These are phyloP conservation scores for Nicotiana otophora DNA, from an alignment of 257 asterid species.

Conservation along the genomic window DNA sequence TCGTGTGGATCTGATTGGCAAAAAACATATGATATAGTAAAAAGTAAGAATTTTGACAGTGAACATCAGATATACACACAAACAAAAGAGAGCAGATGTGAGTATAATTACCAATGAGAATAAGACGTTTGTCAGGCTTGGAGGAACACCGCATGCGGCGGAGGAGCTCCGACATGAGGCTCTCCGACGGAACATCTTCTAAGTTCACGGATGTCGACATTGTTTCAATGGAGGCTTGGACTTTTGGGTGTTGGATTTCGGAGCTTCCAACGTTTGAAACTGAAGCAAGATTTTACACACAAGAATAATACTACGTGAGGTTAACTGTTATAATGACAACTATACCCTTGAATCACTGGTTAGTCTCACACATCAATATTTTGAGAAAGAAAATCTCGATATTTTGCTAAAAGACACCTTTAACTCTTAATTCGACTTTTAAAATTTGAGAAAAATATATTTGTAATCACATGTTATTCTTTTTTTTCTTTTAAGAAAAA, in stretches of 20 bases:
- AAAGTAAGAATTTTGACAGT: background rate
- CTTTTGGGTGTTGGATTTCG: background rate
- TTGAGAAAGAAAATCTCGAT: too few species aligned
- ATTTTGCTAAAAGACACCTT: background rate
- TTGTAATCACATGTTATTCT: background rate
- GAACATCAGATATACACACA: background rate
- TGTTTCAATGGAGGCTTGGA: too few species aligned
- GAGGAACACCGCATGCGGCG: constrained; percentile 70
- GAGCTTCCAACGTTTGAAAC: background rate
- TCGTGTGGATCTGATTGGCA: background rate
- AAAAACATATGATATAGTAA: background rate
- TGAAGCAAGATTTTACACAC: background rate
- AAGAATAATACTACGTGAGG: background rate
- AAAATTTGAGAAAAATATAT: background rate
- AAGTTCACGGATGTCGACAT: constrained; percentile 20
- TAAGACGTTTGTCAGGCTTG: constrained; percentile 90
- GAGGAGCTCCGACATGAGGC: constrained; percentile 82
- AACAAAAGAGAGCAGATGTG: too few species aligned
- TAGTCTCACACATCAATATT: background rate
- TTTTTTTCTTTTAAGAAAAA: too few species aligned
- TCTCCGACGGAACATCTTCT: constrained; percentile 66
- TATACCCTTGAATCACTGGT: background rate
- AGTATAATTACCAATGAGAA: constrained; percentile 56
- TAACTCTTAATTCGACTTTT: too few species aligned
- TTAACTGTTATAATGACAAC: background rate